A percentile compares a stretch with the other conserved stretches of the same genome.
Conservation (phyloP, 2,329 filamentous ascomycete genomes). For the Ophiocordyceps camponoti-leonardi region DNA sequence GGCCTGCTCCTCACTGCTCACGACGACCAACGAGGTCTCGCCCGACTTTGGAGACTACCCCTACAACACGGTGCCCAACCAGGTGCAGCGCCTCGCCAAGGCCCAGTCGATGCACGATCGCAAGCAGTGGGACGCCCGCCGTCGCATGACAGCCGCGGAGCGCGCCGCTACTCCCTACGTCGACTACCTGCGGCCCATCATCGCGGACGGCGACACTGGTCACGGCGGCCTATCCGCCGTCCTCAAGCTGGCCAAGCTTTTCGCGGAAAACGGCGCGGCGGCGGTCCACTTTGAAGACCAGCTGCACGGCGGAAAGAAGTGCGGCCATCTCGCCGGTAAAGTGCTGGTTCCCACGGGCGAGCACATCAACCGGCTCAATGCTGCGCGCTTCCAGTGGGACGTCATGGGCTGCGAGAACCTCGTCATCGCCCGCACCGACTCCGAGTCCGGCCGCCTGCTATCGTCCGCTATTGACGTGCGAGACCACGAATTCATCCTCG, state of each 20-base stretch:
- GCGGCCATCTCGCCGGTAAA: conserved; percentile 89
- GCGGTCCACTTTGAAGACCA: conserved; percentile 98
- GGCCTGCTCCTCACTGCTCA: conserved; percentile 90
- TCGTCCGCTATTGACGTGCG: conserved; percentile 84
- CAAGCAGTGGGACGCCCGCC: conserved; percentile 77
- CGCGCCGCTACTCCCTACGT: conserved; percentile 63
- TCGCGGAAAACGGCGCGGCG: conserved; percentile 91
- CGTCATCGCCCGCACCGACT: conserved; percentile 87
- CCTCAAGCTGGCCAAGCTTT: conserved; percentile 89
- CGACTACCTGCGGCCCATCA: conserved; percentile 87
- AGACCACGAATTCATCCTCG: conserved; percentile 93
- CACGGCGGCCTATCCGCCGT: conserved; percentile 88
- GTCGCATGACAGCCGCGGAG: conserved; percentile 59
- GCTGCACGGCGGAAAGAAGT: conserved; percentile 95
- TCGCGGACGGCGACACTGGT: conserved; percentile 91
- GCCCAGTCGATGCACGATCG: conserved; percentile 94
- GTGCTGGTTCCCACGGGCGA: conserved; percentile 86
- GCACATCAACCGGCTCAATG: conserved; percentile 88
- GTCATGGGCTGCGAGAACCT: conserved; percentile 94
- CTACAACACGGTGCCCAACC: conserved; percentile 97
- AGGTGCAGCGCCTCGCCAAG: conserved; percentile 90
- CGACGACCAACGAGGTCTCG: conserved; percentile 90
- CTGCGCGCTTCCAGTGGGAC: conserved; percentile 93
- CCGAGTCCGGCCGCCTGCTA: conserved; percentile 79
- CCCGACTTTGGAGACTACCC: conserved; percentile 98